Evolutionary conservation across 345 rosid species (phyloP).

Genomic region (Noccaea bulbosa): DNA sequence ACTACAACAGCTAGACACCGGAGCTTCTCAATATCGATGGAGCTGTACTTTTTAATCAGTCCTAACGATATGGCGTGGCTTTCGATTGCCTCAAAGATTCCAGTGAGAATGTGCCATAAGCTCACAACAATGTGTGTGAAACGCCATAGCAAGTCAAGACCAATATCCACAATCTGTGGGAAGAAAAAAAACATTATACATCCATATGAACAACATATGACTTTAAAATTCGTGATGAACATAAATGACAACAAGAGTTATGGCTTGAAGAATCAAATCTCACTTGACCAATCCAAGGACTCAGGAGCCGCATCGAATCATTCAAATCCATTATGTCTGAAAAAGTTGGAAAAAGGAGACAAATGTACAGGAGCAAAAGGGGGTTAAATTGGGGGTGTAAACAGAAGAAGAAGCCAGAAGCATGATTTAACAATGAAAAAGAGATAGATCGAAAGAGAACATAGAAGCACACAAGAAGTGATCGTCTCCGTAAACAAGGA

Average conservation of each 20-base stretch:
- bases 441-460: constrained; percentile 30
- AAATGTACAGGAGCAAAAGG: constrained; percentile 7
- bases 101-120: constrained; percentile 53
- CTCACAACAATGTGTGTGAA: constrained; percentile 64
- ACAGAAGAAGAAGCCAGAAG: neutral
- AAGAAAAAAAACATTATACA: constrained; percentile 16
- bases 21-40: constrained; percentile 57
- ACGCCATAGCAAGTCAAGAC: constrained; percentile 63
- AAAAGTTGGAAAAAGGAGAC: constrained; percentile 1
- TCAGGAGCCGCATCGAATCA: constrained; percentile 22
- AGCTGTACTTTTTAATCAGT: constrained; percentile 52
- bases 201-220: neutral
- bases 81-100: constrained; percentile 49
- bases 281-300: constrained; percentile 38
- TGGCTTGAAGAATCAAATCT: constrained; percentile 20
- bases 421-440: neutral
- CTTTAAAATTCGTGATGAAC: neutral
- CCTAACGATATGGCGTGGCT: constrained; percentile 68
- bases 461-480: constrained; percentile 29
- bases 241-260: neutral
- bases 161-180: constrained; percentile 52
- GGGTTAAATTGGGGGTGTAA: neutral
- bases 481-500: constrained; percentile 29
- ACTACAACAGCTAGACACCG: constrained; percentile 67
- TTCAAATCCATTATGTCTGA: constrained; percentile 40